phyloP scores from a whole-genome alignment of 202 grass and related monocot genomes.

The Saccharum hybrid region DNA sequence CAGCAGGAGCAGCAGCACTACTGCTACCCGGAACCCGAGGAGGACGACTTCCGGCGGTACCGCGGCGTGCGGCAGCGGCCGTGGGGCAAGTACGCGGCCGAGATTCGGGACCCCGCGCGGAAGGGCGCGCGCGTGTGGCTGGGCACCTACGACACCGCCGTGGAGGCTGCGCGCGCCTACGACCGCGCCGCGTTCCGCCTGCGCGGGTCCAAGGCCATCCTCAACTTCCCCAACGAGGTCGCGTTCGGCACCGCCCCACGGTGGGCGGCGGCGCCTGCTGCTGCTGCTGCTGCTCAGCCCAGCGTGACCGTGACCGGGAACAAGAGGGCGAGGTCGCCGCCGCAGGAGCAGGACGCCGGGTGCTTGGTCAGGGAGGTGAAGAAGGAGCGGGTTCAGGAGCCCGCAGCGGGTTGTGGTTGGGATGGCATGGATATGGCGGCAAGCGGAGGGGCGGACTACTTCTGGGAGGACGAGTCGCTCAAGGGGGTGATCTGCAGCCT shows the following conservation, averaged over 20 bases:
- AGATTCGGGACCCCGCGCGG: conserved; percentile 88
- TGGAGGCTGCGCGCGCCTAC: conserved; percentile 86
- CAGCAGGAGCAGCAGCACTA: background rate
- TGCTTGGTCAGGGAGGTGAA: conserved; percentile 57
- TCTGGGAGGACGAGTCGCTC: conserved; percentile 54
- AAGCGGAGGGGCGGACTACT: conserved; percentile 32
- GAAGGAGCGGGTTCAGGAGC: conserved; percentile 35
- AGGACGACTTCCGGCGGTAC: conserved; percentile 57
- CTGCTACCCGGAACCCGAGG: background rate
- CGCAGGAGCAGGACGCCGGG: background rate
- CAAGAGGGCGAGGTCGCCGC: conserved; percentile 41
- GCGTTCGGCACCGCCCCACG: conserved; percentile 22
- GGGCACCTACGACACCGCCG: conserved; percentile 81
- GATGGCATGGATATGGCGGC: background rate
- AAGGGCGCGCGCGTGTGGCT: conserved; percentile 87
- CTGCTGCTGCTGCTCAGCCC: background rate
- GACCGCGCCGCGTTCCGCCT: conserved; percentile 85
- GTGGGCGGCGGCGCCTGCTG: background rate
- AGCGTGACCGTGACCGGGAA: background rate
- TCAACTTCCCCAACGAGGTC: conserved; percentile 98
- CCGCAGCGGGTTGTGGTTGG: conserved; percentile 20
- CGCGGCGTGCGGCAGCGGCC: conserved; percentile 89
- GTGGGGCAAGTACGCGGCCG: conserved; percentile 93
- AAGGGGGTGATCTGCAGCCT: conserved; percentile 49
- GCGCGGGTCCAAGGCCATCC: conserved; percentile 86